Conservation (phyloP, 2,329 filamentous ascomycete species). For the Pseudogymnoascus sp. region DNA sequence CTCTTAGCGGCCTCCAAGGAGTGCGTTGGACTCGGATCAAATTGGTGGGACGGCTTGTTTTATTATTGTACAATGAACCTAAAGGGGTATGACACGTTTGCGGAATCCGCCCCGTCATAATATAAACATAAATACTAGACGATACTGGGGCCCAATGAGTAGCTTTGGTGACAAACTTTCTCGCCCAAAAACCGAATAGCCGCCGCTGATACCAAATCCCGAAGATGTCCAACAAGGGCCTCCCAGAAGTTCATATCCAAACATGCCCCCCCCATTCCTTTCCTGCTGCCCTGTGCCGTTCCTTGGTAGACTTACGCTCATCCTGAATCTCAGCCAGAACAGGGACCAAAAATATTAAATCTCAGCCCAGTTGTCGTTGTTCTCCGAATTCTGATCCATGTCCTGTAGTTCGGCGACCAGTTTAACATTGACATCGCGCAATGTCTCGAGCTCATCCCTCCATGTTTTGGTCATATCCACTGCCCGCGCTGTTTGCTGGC, state of each 20-base stretch:
- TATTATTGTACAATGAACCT: slow-evolving; percentile 4
- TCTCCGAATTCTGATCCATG: background rate
- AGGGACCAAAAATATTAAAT: background rate
- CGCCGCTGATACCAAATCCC: background rate
- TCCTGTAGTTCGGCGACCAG: background rate
- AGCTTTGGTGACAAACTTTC: background rate
- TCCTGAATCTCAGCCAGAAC: background rate
- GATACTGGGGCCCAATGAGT: background rate
- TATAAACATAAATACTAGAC: slow-evolving; percentile 3
- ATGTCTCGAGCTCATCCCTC: background rate
- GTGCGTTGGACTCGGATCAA: slow-evolving; percentile 8
- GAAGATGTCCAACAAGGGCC: background rate
- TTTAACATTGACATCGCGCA: background rate
- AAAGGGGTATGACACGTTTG: slow-evolving; percentile 1
- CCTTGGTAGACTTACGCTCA: background rate
- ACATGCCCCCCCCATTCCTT: background rate
- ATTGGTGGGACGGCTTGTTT: slow-evolving; percentile 7
- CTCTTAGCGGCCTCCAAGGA: slow-evolving; percentile 9
- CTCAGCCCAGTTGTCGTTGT: background rate
- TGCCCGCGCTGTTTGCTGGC: background rate
- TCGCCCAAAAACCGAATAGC: background rate
- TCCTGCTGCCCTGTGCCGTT: background rate
- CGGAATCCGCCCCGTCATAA: background rate
- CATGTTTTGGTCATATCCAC: background rate
- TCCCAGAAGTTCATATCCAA: background rate